Evolutionary conservation across 2,329 filamentous ascomycete species (phyloP).

Genomic region (Phyllosticta capitalensis): DNA sequence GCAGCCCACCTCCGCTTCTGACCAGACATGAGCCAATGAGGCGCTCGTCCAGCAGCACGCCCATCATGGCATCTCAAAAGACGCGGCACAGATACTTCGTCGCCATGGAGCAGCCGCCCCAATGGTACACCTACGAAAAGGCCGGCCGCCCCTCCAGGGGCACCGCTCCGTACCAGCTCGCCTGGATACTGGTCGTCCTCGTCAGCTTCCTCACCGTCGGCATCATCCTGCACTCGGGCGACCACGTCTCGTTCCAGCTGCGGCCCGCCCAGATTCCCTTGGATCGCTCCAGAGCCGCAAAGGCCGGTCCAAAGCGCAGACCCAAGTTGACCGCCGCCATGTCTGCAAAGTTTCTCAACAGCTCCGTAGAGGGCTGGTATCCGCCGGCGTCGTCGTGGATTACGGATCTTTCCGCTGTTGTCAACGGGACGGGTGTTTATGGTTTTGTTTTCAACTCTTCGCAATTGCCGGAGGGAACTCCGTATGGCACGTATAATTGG

Average conservation of each 20-base stretch:
- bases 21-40: not conserved
- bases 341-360: constrained; percentile 4
- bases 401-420: constrained; percentile 51
- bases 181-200: not conserved
- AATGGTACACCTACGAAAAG: not conserved
- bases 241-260: not conserved
- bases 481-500: constrained; percentile 64
- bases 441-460: constrained; percentile 68
- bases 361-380: constrained; percentile 20
- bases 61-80: not conserved
- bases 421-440: constrained; percentile 54
- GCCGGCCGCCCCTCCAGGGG: not conserved
- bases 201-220: not conserved
- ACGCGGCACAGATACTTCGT: not conserved
- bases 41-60: constrained; percentile 1
- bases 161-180: not conserved
- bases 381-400: constrained; percentile 35
- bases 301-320: not conserved
- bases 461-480: constrained; percentile 39
- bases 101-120: not conserved
- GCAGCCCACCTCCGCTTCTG: not conserved
- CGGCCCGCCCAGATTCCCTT: not conserved
- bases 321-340: not conserved
- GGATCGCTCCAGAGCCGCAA: not conserved
- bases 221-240: not conserved